Conservation (phyloP, 495 filamentous ascomycete species). For the Neurospora sublineolata region DNA sequence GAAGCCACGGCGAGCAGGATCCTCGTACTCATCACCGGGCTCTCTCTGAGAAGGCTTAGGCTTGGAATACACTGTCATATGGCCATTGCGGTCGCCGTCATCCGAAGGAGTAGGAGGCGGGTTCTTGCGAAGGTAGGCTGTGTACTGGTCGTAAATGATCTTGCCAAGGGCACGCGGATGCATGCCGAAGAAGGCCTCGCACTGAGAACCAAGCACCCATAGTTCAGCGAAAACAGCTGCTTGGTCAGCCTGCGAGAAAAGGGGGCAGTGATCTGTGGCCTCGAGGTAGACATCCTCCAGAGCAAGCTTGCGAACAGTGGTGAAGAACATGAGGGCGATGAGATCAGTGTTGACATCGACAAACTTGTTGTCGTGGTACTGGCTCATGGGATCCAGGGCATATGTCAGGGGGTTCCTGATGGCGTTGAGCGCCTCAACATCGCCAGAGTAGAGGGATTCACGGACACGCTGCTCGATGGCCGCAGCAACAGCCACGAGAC, state of each 20-base stretch:
- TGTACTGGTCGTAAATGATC: conserved; percentile 13
- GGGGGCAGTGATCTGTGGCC: conserved; percentile 17
- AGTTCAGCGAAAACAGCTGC: conserved; percentile 20
- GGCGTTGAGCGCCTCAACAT: conserved; percentile 1
- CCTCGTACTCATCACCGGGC: background rate
- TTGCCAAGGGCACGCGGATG: conserved; percentile 12
- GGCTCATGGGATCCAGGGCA: conserved; percentile 6
- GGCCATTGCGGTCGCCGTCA: background rate
- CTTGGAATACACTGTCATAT: conserved; percentile 17
- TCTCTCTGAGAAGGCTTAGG: conserved; percentile 5
- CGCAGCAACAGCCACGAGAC: conserved; percentile 1
- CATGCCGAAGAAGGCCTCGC: conserved; percentile 18
- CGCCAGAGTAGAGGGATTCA: conserved; percentile 7
- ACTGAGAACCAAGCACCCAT: conserved; percentile 21
- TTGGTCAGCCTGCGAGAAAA: conserved; percentile 20
- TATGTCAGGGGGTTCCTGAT: conserved; percentile 5
- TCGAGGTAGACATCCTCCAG: conserved; percentile 18
- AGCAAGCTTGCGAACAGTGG: conserved; percentile 12
- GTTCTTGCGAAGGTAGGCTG: conserved; percentile 3
- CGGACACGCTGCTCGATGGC: conserved; percentile 1
- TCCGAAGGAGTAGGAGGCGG: conserved; percentile 3
- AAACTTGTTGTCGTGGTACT: conserved; percentile 3
- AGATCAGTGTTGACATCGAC: conserved; percentile 17
- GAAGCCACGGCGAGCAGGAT: background rate
- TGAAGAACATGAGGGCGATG: conserved; percentile 12